Base-by-base conservation (phyloP, 2,329 filamentous ascomycete species). In the Pseudophaeomoniella oleicola region DNA sequence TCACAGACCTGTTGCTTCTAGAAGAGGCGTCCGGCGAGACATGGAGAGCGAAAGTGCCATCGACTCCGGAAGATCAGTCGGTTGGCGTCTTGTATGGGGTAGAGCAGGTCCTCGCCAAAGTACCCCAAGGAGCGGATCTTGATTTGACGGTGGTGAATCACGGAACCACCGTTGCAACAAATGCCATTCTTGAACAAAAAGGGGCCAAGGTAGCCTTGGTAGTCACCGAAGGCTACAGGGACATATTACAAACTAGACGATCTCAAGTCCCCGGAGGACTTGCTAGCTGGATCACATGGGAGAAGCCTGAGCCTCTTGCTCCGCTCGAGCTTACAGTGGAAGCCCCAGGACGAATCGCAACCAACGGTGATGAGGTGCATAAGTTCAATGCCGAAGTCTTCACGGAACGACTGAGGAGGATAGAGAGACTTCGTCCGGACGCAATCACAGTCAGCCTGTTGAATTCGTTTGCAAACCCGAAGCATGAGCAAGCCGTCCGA, bases 111-210 rank as follows among this genome's bases (percentile, higher is more conserved):
- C 18, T 42, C 15, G 32, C 31, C 10, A 41, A 37, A 9, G 37
- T 42, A 3, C 38, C 38, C 5, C 16, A 37, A 3, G 36, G 35
- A 4, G 32, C 35, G 5, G 32, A 29, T 16, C 19, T 41, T 10
- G 27, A 35, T 17, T 31, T 41, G 4, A 31, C 39, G 22, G 22
- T 27, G 9, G 22, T 27, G 9, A 27, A 27, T n/a, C 22, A 27
- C n/a, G 87, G 87, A 32, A 94, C 87, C 1, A 94, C 87, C 0
- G 86, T 94, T 10, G 87, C 87, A 6, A 94, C 87, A 1, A 94
- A 94, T 56, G 87, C 87, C 0, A 60, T 94, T 38, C 67, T 94
- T 2, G 87, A 94, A 57, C 69, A 87, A 39, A 94, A 94, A 57
- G 87, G 87, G 34, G 86, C 93, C 60, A 76, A 75, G 47, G 87